phyloP scores from a whole-genome alignment of 1,139 yeast genomes.

The Nakaseomyces uthaithaninus region DNA sequence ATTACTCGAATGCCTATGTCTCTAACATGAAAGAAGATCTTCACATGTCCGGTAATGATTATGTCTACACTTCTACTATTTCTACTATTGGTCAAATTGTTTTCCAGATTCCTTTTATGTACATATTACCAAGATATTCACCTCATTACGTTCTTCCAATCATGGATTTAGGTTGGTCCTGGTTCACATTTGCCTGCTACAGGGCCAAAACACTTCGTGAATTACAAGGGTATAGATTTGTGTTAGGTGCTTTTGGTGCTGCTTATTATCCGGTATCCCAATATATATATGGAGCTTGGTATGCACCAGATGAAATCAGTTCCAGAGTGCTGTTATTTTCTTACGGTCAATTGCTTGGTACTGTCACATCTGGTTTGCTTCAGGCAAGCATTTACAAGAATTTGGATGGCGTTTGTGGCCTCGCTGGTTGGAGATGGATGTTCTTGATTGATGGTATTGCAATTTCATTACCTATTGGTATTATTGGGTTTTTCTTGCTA shows the following conservation, averaged over 20 bases:
- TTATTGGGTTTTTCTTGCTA: slow-evolving; percentile 51
- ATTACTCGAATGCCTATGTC: slow-evolving; percentile 58
- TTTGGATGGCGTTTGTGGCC: slow-evolving; percentile 42
- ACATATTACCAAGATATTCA: slow-evolving; percentile 40
- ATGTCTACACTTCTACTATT: slow-evolving; percentile 50
- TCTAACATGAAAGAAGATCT: slow-evolving; percentile 54
- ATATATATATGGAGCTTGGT: slow-evolving; percentile 56
- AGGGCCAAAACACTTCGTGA: slow-evolving; percentile 41
- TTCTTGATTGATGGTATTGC: slow-evolving; percentile 55
- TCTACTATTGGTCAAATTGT: slow-evolving; percentile 53
- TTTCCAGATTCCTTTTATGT: slow-evolving; percentile 45
- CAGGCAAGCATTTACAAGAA: slow-evolving; percentile 50
- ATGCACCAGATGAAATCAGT: slow-evolving; percentile 48
- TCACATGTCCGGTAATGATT: slow-evolving; percentile 54
- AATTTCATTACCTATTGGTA: slow-evolving; percentile 51
- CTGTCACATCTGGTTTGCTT: slow-evolving; percentile 54
- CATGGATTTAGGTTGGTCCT: slow-evolving; percentile 58
- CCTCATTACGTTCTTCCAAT: slow-evolving; percentile 47
- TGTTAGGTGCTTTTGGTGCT: slow-evolving; percentile 59
- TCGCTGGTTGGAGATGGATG: slow-evolving; percentile 67
- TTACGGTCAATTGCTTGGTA: slow-evolving; percentile 53
- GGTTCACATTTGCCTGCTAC: slow-evolving; percentile 50
- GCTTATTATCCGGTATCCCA: slow-evolving; percentile 54
- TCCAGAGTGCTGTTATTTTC: slow-evolving; percentile 56
- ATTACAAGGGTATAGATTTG: slow-evolving; percentile 49